A percentile compares a stretch with the other conserved stretches of the same genome.
These are phyloP conservation scores for Stachybotrys echinatus DNA, from an alignment of 2,329 filamentous ascomycete genomes.

Conservation along the genomic window DNA sequence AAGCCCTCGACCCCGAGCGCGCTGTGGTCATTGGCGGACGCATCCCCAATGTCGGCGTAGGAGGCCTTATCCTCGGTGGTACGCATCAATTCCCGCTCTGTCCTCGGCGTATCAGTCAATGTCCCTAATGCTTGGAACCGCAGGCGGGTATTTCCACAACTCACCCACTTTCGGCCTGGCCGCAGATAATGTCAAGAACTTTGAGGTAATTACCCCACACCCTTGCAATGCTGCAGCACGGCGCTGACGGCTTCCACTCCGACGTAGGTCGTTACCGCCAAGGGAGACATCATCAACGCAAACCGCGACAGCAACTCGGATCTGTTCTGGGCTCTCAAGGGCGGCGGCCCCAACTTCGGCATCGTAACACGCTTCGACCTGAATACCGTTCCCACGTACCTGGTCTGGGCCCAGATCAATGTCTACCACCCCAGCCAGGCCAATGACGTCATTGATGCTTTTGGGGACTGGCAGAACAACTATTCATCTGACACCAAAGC, in stretches of 20 bases:
- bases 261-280: slow-evolving; percentile 27
- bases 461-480: neutral
- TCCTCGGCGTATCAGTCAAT: neutral
- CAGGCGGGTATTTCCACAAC: slow-evolving; percentile 2
- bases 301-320: slow-evolving; percentile 15
- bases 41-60: slow-evolving; percentile 16
- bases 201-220: slow-evolving; percentile 12
- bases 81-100: slow-evolving; percentile 30
- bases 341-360: slow-evolving; percentile 30
- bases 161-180: slow-evolving; percentile 23
- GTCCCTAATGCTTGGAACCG: neutral
- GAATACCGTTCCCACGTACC: slow-evolving; percentile 6
- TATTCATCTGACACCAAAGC: neutral
- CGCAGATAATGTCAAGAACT: slow-evolving; percentile 31
- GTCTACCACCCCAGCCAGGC: neutral
- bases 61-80: slow-evolving; percentile 17
- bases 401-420: slow-evolving; percentile 9
- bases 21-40: slow-evolving; percentile 16
- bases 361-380: slow-evolving; percentile 18
- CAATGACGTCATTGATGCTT: neutral
- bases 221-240: neutral
- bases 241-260: neutral
- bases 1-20: slow-evolving; percentile 9
- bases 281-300: slow-evolving; percentile 30
- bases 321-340: slow-evolving; percentile 12